Conservation (phyloP, 805 yeast species). For the Starmerella vaccinii region DNA sequence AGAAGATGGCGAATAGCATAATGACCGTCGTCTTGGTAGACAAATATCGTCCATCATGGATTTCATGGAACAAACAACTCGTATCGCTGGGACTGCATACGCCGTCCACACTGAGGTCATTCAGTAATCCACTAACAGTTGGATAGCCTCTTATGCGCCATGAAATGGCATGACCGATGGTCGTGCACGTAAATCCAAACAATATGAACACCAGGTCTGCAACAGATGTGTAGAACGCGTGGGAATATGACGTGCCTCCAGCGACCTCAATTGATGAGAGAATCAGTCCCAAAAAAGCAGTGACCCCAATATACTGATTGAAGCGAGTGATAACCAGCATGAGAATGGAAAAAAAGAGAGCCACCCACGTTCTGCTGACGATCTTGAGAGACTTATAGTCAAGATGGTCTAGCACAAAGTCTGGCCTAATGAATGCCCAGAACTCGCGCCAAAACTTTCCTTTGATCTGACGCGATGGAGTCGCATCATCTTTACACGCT, state of each 20-base stretch:
- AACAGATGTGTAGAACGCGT: constrained; percentile 12
- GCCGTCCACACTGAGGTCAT: constrained; percentile 18
- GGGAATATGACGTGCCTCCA: constrained; percentile 23
- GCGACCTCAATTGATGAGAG: constrained; percentile 18
- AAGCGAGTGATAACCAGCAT: constrained; percentile 14
- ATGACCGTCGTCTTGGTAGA: constrained; percentile 20
- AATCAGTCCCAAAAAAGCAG: constrained; percentile 22
- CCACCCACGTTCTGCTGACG: constrained; percentile 24
- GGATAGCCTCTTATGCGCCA: constrained; percentile 23
- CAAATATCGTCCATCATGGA: constrained; percentile 19
- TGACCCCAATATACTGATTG: constrained; percentile 21
- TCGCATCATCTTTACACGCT: background rate
- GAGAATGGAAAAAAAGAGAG: constrained; percentile 18
- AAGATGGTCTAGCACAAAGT: constrained; percentile 22
- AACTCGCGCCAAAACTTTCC: background rate
- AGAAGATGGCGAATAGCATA: constrained; percentile 19
- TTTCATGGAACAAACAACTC: constrained; percentile 16
- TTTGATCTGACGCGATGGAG: background rate
- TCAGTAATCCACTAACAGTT: constrained; percentile 9
- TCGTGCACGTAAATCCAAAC: constrained; percentile 12
- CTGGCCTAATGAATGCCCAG: constrained; percentile 11
- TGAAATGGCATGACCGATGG: constrained; percentile 22
- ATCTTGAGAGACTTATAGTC: constrained; percentile 21
- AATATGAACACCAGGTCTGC: constrained; percentile 10
- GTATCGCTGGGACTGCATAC: constrained; percentile 19